Conservation (phyloP, 768 basidiomycete genomes). For the Lepiota brunneoincarnata region DNA sequence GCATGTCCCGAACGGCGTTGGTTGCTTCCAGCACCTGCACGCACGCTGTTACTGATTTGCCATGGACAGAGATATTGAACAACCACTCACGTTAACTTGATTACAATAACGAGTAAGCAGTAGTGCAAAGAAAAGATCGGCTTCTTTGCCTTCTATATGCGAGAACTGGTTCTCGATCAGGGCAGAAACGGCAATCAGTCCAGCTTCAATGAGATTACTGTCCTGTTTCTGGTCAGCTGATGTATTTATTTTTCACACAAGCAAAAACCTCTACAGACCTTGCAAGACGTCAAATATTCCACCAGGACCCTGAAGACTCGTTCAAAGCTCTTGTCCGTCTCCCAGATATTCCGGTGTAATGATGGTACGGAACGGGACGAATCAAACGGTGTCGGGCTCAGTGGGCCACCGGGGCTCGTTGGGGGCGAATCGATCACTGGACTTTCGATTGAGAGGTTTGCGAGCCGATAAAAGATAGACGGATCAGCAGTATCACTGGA, state of each 20-base stretch:
- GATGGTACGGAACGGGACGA: conserved; percentile 39
- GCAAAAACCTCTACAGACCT: conserved; percentile 40
- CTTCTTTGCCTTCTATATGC: conserved; percentile 77
- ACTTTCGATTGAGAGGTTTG: conserved; percentile 60
- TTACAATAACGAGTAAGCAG: conserved; percentile 73
- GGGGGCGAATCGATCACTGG: conserved; percentile 54
- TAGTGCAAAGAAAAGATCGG: conserved; percentile 69
- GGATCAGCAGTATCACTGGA: conserved; percentile 51
- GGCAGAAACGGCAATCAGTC: conserved; percentile 81
- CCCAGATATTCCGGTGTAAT: conserved; percentile 65
- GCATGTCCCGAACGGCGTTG: conserved; percentile 72
- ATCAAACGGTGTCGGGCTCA: conserved; percentile 57
- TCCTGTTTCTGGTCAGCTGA: conserved; percentile 36
- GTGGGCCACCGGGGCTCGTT: conserved; percentile 50
- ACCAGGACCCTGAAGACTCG: conserved; percentile 65
- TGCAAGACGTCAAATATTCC: conserved; percentile 56
- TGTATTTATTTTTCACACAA: background rate
- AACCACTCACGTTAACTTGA: conserved; percentile 56
- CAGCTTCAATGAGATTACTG: conserved; percentile 70
- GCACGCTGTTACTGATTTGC: conserved; percentile 8
- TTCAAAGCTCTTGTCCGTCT: conserved; percentile 67
- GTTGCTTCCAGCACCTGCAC: conserved; percentile 79
- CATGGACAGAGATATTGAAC: background rate
- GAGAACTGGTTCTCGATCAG: conserved; percentile 71
- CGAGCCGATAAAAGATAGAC: conserved; percentile 60